These are phyloP conservation scores for Quercus glauca DNA, from an alignment of 306 rosid genomes.

Conservation along the genomic window DNA sequence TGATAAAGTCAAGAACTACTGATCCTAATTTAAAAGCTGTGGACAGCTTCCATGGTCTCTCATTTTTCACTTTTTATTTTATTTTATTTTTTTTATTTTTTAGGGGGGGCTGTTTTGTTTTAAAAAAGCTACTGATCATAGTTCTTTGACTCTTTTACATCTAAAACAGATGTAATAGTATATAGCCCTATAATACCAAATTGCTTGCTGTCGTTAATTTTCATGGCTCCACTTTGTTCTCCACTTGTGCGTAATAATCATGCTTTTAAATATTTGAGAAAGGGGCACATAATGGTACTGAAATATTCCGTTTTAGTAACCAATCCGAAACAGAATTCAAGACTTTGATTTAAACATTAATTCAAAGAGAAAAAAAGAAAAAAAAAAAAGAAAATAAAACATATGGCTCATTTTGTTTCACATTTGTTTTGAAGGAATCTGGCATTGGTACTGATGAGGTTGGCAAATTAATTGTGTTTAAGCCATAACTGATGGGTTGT, in stretches of 20 bases:
- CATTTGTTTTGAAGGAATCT: constrained; percentile 58
- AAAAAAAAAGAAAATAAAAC: too few species aligned
- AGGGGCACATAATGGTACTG: not conserved
- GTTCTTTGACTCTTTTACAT: not conserved
- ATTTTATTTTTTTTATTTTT: too few species aligned
- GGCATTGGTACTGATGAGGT: constrained; percentile 70
- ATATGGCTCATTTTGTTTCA: too few species aligned
- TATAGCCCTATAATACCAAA: not conserved
- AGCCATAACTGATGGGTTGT: constrained; percentile 82
- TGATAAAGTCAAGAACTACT: not conserved
- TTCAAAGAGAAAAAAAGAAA: too few species aligned
- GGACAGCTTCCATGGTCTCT: not conserved
- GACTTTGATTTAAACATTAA: not conserved
- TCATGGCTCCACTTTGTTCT: not conserved
- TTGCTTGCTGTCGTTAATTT: not conserved
- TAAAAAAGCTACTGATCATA: not conserved
- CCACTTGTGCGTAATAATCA: not conserved
- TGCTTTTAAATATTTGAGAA: not conserved
- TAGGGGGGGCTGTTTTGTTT: not conserved
- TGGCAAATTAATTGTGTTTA: constrained; percentile 79
- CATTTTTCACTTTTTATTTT: too few species aligned
- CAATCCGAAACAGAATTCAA: too few species aligned
- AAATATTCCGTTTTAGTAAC: too few species aligned
- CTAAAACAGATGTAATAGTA: not conserved
- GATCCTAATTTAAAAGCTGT: not conserved